Conservation (phyloP, 345 rosid species). For the Hibiscus tridactylites region DNA sequence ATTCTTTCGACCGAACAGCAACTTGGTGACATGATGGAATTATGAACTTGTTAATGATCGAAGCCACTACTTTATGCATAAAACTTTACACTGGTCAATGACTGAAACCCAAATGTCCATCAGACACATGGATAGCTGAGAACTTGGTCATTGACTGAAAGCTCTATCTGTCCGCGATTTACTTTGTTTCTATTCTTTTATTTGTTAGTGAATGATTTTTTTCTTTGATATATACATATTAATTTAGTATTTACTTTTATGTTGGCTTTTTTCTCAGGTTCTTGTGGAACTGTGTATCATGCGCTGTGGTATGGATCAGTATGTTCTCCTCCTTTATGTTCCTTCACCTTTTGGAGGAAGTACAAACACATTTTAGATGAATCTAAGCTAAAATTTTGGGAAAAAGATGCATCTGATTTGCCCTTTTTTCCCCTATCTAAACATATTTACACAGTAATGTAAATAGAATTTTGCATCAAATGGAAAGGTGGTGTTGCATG, state of each 20-base stretch:
- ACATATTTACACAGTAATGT: not conserved
- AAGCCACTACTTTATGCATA: not conserved
- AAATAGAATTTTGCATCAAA: not conserved
- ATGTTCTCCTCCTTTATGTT: slow-evolving; percentile 48
- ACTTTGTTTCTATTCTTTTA: not conserved
- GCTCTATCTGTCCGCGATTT: not conserved
- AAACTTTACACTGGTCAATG: not conserved
- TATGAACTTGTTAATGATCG: not conserved
- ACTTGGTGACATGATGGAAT: not conserved
- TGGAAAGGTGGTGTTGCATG: slow-evolving; percentile 1
- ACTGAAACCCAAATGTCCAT: not conserved
- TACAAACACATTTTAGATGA: not conserved
- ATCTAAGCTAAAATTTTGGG: slow-evolving; percentile 11
- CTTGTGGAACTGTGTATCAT: slow-evolving; percentile 98
- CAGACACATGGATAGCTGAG: not conserved
- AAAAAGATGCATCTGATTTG: slow-evolving; percentile 4
- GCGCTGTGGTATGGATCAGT: slow-evolving; percentile 99
- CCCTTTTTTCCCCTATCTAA: not conserved
- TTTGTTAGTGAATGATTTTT: not conserved
- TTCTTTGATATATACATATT: not conserved
- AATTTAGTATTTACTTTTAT: slow-evolving; percentile 19
- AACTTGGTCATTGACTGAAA: slow-evolving; percentile 1
- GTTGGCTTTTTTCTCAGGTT: slow-evolving; percentile 43
- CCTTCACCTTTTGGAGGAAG: slow-evolving; percentile 10
- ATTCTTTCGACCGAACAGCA: slow-evolving; percentile 10